A percentile compares a stretch with the other conserved stretches of the same genome.
These are phyloP conservation scores for Diaporthe nobilis DNA, from an alignment of 2,329 filamentous ascomycete species.

Conservation along the genomic window DNA sequence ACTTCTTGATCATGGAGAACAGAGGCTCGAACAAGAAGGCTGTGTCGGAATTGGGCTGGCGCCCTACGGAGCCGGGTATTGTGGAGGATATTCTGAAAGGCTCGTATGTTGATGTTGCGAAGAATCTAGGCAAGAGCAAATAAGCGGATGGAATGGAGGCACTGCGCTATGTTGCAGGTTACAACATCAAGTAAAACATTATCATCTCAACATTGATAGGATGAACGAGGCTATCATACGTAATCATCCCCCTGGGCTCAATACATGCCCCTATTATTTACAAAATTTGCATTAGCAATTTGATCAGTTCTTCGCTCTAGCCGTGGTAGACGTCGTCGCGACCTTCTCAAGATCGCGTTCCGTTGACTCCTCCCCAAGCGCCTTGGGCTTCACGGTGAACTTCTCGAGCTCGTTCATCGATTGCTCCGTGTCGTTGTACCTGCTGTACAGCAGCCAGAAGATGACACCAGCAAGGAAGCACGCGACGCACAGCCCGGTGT, in stretches of 20 bases:
- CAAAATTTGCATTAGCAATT: background rate
- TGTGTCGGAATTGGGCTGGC: slow-evolving; percentile 55
- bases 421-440: slow-evolving; percentile 38
- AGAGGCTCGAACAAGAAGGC: slow-evolving; percentile 55
- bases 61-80: slow-evolving; percentile 50
- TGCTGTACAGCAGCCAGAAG: slow-evolving; percentile 40
- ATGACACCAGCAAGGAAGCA: slow-evolving; percentile 37
- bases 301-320: background rate
- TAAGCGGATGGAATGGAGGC: background rate
- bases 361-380: background rate
- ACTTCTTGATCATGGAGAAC: slow-evolving; percentile 53
- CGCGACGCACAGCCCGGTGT: slow-evolving; percentile 34
- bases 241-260: background rate
- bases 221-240: background rate
- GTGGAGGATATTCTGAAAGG: slow-evolving; percentile 52
- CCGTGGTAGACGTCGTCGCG: background rate
- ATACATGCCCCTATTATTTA: too few relatives aligned
- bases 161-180: background rate
- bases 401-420: slow-evolving; percentile 41
- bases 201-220: background rate
- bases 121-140: background rate
- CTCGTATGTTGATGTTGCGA: slow-evolving; percentile 44
- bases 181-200: background rate
- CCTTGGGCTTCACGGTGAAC: slow-evolving; percentile 36
- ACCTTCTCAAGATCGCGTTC: slow-evolving; percentile 28